A percentile compares a stretch with the other conserved stretches of the same genome.
phyloP scores from a whole-genome alignment of 805 yeast species.

The Wickerhamomyces bovis region DNA sequence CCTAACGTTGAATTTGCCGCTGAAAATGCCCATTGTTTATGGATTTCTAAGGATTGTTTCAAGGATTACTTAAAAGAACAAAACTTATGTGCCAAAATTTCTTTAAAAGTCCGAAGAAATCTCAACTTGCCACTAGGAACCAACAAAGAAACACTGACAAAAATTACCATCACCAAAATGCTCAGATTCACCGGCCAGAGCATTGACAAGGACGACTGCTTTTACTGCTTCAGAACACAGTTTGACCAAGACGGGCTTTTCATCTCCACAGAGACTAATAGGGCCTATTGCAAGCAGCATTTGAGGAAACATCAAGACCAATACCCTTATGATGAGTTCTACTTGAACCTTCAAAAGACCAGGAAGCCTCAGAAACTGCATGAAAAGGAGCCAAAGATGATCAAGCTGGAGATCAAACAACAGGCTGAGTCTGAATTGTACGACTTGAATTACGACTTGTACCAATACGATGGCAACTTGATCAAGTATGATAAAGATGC shows the following conservation, averaged over 20 bases:
- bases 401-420: conserved; percentile 63
- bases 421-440: conserved; percentile 57
- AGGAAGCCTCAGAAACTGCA: conserved; percentile 33
- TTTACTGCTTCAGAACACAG: conserved; percentile 75
- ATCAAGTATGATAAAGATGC: conserved; percentile 22
- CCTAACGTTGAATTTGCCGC: conserved; percentile 18
- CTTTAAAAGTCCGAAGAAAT: not conserved
- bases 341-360: conserved; percentile 51
- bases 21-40: conserved; percentile 4
- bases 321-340: conserved; percentile 45
- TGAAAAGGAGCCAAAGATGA: conserved; percentile 36
- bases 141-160: not conserved
- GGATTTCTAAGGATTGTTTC: not conserved
- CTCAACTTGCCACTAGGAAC: conserved; percentile 3
- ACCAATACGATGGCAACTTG: conserved; percentile 2
- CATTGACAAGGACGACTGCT: conserved; percentile 85
- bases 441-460: conserved; percentile 32
- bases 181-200: conserved; percentile 22
- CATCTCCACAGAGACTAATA: conserved; percentile 69
- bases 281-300: conserved; percentile 62
- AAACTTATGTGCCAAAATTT: not conserved
- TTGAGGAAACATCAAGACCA: conserved; percentile 48
- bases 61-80: not conserved
- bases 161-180: conserved; percentile 1
- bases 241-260: conserved; percentile 54